phyloP scores from a whole-genome alignment of 208 protist genomes.

The Acanthamoeba sp. region DNA sequence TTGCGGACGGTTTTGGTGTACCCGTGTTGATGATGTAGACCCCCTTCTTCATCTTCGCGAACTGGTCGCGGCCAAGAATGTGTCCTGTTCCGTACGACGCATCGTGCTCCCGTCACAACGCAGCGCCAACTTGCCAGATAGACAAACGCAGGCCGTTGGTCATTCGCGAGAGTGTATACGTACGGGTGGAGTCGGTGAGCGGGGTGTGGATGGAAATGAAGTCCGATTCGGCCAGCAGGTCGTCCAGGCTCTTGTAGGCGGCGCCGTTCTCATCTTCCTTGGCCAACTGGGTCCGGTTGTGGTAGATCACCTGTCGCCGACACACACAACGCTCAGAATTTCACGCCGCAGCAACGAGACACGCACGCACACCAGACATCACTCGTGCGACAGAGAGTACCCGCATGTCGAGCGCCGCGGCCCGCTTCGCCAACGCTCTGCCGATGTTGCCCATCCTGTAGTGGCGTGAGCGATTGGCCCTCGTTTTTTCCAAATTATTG shows the following conservation, averaged over 20 bases:
- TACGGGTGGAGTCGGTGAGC: background rate
- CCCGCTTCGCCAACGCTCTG: background rate
- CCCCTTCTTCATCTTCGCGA: conserved; percentile 29
- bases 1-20: background rate
- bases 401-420: background rate
- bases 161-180: background rate
- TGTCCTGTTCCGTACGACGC: background rate
- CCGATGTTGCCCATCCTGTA: conserved; percentile 48
- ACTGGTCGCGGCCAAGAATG: background rate
- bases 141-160: background rate
- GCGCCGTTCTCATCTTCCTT: background rate
- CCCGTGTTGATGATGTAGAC: conserved; percentile 66
- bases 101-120: too few species aligned
- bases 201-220: conserved; percentile 66
- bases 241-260: conserved; percentile 6
- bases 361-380: too few species aligned
- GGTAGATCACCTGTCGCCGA: background rate
- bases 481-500: too few species aligned
- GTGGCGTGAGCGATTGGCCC: too few species aligned
- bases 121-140: too few species aligned
- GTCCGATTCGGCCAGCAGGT: conserved; percentile 34
- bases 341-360: too few species aligned
- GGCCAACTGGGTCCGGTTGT: background rate
- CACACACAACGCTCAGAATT: background rate
- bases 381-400: background rate